Base-by-base conservation (phyloP, 1,284 basidiomycete genomes). In the Cutaneotrichosporon cyanovorans region DNA sequence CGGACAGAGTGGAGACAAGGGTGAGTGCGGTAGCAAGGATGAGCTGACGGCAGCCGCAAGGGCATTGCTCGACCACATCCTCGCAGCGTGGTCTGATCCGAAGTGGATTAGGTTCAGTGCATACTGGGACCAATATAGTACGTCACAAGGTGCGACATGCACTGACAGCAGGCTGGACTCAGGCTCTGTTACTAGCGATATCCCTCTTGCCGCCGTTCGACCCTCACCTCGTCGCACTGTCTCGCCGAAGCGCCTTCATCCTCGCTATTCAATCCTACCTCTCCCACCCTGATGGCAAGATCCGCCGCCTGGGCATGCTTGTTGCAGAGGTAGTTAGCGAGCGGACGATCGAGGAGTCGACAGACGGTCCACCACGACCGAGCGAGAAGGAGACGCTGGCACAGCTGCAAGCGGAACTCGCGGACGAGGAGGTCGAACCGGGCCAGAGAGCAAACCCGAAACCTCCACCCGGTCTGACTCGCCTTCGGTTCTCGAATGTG, bases 241-340 rank as follows among this genome's bases (percentile, higher is more conserved):
- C 68, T 5, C 71, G 59, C 37, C 83, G 81, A 1, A 72, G 81
- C 1, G 51, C 74, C 0, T 85, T 97, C 61, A 78, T 97, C 47
- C 74, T 77, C 18, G 81, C 82, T 5, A 77, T 96, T 23, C 80
- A 84, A 9, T 71, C 72, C 6, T 93, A 91, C 61, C 81, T 95
- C 35, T 76, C 76, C 0, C 89, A 95, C 59, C 73, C 84, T 4
- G 88, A 93, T 48, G 72, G 77, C 4, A 77, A 79, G 2, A 77
- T 95, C 12, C 82, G 92, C 2, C 77, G 84, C n/a, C 84, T 89
- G 55, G 93, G 93, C 2, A 95, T 97, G 91, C 77, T 97, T 11
- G 81, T 82, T 0, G 93, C 87, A 0, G 93, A 98, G 67, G 73
- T 85, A 19, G 46, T 76, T 7, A 66, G 61, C 48, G 58, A 56